Conservation (phyloP, 2,329 filamentous ascomycete genomes). For the Scytalidium sp. region DNA sequence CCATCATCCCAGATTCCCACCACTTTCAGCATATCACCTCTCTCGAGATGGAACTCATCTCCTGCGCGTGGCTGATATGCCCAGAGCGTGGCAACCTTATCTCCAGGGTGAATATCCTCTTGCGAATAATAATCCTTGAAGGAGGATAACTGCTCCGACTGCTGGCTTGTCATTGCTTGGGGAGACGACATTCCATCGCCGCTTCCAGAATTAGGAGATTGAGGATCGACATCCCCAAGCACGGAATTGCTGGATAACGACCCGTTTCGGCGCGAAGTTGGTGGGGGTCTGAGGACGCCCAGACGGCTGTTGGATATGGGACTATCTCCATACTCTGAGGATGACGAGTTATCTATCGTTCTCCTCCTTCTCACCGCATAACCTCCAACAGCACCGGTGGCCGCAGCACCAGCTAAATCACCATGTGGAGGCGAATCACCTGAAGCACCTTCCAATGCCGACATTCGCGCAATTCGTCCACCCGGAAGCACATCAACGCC, state of each 20-base stretch:
- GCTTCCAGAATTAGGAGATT: conserved; percentile 68
- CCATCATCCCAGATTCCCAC: conserved; percentile 99
- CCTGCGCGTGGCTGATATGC: conserved; percentile 91
- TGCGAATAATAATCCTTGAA: conserved; percentile 99
- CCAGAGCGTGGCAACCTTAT: conserved; percentile 90
- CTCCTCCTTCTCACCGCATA: conserved; percentile 44
- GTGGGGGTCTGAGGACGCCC: conserved; percentile 56
- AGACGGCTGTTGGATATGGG: conserved; percentile 63
- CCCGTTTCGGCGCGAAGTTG: conserved; percentile 68
- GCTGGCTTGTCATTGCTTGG: conserved; percentile 77
- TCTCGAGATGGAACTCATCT: conserved; percentile 90
- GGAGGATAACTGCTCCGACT: conserved; percentile 91
- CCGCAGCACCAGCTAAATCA: conserved; percentile 36
- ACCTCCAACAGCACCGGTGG: conserved; percentile 45
- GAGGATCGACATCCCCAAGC: conserved; percentile 66
- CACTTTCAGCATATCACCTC: conserved; percentile 97
- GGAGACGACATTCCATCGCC: conserved; percentile 78
- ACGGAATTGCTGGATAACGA: conserved; percentile 85
- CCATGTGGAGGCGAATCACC: conserved; percentile 49
- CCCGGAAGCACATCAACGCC: conserved; percentile 78
- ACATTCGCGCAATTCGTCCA: conserved; percentile 92
- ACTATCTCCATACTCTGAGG: conserved; percentile 69
- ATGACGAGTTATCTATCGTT: conserved; percentile 60
- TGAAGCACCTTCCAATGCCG: conserved; percentile 77
- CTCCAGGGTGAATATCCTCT: conserved; percentile 89